Conservation (phyloP, 2,329 filamentous ascomycete genomes). For the Fusarium lyarnte region DNA sequence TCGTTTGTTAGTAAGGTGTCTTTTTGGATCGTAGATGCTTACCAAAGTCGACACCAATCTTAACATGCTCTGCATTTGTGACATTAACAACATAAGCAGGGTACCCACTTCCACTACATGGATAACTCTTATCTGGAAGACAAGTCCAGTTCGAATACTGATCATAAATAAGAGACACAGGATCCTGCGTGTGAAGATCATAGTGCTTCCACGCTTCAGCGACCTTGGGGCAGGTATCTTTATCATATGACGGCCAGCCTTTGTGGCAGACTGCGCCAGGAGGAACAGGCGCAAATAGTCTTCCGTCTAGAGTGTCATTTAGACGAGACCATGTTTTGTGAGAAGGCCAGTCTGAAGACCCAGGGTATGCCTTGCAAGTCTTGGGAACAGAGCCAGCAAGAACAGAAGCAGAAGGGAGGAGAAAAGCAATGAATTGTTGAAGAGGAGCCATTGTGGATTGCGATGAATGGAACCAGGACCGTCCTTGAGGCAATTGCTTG, state of each 20-base stretch:
- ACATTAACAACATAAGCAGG: conserved; percentile 51
- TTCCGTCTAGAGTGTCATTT: conserved; percentile 55
- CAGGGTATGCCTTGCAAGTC: conserved; percentile 59
- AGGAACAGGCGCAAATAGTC: conserved; percentile 54
- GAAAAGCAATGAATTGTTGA: neutral
- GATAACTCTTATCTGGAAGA: conserved; percentile 51
- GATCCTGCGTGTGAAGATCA: conserved; percentile 43
- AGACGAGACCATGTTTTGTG: conserved; percentile 55
- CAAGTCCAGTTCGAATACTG: conserved; percentile 63
- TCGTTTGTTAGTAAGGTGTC: neutral
- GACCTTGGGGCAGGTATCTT: conserved; percentile 44
- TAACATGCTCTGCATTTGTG: conserved; percentile 47
- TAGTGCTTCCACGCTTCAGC: conserved; percentile 42
- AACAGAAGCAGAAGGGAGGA: neutral
- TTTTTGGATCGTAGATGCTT: neutral
- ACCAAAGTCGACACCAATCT: conserved; percentile 56
- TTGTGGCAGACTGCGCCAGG: conserved; percentile 47
- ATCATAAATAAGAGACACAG: conserved; percentile 49
- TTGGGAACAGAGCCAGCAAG: neutral
- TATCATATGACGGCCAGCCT: conserved; percentile 39
- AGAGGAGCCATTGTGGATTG: conserved; percentile 18
- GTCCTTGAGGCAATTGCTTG: rapidly evolving
- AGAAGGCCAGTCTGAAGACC: conserved; percentile 58
- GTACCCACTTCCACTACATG: conserved; percentile 49
- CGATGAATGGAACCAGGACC: rapidly evolving